A percentile compares a stretch with the other conserved stretches of the same genome.
Evolutionary conservation across 2,329 filamentous ascomycete genomes (phyloP).

Genomic region (Anthostomella pinea): DNA sequence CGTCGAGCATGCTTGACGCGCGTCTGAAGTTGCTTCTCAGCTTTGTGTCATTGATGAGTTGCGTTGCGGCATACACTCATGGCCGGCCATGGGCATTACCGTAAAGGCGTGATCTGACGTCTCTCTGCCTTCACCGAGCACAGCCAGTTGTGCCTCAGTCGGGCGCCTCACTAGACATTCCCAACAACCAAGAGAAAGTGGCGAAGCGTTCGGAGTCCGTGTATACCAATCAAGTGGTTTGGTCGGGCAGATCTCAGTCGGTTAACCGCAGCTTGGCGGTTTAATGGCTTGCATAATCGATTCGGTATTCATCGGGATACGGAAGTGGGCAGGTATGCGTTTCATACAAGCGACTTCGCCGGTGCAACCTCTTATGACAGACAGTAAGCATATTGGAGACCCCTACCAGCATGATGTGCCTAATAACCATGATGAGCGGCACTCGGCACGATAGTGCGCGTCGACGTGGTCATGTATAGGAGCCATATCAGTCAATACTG

Average conservation of each 20-base stretch:
- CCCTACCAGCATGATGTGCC: constrained; percentile 1
- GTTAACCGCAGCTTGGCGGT: background rate
- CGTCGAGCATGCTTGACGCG: too few relatives aligned
- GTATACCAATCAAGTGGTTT: background rate
- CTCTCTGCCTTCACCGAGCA: too few relatives aligned
- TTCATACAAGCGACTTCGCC: too few relatives aligned
- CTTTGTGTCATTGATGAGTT: too few relatives aligned
- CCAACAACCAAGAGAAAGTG: background rate
- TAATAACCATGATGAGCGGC: constrained; percentile 3
- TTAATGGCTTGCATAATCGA: background rate
- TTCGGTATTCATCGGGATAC: background rate
- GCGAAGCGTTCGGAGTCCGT: background rate
- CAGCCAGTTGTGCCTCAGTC: background rate
- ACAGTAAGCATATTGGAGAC: constrained; percentile 10
- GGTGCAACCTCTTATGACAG: constrained; percentile 1
- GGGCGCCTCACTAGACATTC: background rate
- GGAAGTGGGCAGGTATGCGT: too few relatives aligned
- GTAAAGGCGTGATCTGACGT: too few relatives aligned
- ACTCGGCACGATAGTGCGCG: background rate
- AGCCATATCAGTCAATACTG: background rate
- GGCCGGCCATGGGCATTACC: constrained; percentile 7
- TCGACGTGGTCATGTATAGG: background rate
- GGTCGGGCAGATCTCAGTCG: background rate
- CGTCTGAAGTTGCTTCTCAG: too few relatives aligned
- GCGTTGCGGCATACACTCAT: constrained; percentile 6